A percentile compares a stretch with the other conserved stretches of the same genome.
Conservation (phyloP, 148 eudicot genomes). For the Amaranthus cruentus region DNA sequence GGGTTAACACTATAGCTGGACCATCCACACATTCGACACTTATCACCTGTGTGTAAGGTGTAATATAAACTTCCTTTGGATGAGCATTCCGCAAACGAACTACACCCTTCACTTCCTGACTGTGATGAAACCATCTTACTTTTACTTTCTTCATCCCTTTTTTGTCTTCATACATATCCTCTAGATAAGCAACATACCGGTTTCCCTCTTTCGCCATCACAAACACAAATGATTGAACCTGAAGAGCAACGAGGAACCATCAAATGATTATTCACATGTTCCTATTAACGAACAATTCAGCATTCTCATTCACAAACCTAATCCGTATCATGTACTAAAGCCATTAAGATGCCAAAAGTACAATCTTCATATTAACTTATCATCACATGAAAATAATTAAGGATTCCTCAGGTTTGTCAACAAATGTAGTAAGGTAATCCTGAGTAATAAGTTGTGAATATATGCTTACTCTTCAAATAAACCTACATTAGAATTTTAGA, state of each 20-base stretch:
- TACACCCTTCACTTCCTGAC: conserved; percentile 73
- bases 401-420: not conserved
- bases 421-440: too few species aligned
- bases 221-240: conserved; percentile 87
- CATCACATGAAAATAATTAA: not conserved
- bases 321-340: not conserved
- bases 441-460: too few species aligned
- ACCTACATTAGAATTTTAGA: too few species aligned
- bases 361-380: not conserved
- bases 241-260: conserved; percentile 15
- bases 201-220: conserved; percentile 95
- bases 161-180: conserved; percentile 96
- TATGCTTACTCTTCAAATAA: too few species aligned
- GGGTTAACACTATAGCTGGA: conserved; percentile 81
- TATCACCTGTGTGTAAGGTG: conserved; percentile 85
- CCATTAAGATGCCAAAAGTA: not conserved
- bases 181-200: conserved; percentile 81
- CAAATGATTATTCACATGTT: not conserved
- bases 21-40: conserved; percentile 98
- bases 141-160: conserved; percentile 92
- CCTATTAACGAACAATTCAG: not conserved
- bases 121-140: conserved; percentile 96
- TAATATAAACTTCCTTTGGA: conserved; percentile 91
- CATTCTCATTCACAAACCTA: conserved; percentile 1
- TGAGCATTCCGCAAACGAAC: conserved; percentile 61